These are phyloP conservation scores for Suillus bovinus DNA, from an alignment of 768 basidiomycete genomes.

Conservation along the genomic window DNA sequence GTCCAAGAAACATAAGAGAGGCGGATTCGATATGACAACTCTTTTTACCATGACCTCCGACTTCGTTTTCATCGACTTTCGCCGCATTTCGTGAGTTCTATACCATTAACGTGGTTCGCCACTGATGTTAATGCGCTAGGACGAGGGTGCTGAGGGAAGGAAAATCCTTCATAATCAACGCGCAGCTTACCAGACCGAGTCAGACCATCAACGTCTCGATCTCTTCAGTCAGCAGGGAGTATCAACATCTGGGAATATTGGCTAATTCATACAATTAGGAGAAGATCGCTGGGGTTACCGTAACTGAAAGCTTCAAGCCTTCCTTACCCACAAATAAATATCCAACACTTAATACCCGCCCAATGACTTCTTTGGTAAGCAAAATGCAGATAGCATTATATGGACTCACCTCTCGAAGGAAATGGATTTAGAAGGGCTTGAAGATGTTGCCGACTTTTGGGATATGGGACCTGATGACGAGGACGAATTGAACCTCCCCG, in stretches of 20 bases:
- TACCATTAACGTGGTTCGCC: not conserved
- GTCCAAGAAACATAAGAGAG: constrained; percentile 45
- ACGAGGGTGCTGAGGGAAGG: constrained; percentile 63
- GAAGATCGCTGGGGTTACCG: constrained; percentile 65
- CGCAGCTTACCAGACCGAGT: constrained; percentile 70
- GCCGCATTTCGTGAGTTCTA: constrained; percentile 66
- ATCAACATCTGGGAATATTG: constrained; percentile 14
- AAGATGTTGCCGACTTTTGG: constrained; percentile 73
- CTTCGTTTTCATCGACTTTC: constrained; percentile 72
- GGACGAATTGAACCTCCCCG: constrained; percentile 14
- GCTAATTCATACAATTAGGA: constrained; percentile 50
- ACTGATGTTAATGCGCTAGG: constrained; percentile 37
- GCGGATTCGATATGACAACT: constrained; percentile 60
- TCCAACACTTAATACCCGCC: constrained; percentile 72
- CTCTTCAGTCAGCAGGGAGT: constrained; percentile 49
- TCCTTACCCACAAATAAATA: constrained; percentile 52
- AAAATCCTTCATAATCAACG: constrained; percentile 61
- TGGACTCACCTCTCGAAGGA: constrained; percentile 45
- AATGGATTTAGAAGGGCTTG: constrained; percentile 62
- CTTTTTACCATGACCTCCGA: constrained; percentile 80
- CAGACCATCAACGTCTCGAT: constrained; percentile 64
- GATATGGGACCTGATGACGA: constrained; percentile 39
- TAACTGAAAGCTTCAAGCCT: constrained; percentile 58
- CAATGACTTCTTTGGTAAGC: constrained; percentile 57
- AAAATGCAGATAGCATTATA: not conserved